Conservation (phyloP, 148 eudicot genomes). For the Pharnaceum exiguum region DNA sequence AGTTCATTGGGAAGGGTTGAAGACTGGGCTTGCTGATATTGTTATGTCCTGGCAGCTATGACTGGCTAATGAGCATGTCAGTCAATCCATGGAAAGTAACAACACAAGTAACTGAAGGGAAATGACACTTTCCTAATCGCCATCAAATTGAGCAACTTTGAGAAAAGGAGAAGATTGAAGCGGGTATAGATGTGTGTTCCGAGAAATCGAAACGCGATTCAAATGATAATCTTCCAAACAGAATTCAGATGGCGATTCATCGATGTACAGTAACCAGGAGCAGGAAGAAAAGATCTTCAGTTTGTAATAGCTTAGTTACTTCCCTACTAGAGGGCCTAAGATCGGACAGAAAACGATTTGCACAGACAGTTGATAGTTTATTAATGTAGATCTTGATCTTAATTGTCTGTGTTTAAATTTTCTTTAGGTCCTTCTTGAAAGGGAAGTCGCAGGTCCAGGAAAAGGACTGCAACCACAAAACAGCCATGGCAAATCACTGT, state of each 20-base stretch:
- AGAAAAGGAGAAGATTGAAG: not conserved
- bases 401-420: slow-evolving; percentile 22
- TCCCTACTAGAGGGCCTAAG: slow-evolving; percentile 18
- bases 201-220: not conserved
- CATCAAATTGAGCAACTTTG: not conserved
- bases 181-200: too few relatives aligned
- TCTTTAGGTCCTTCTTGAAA: not conserved
- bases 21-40: slow-evolving; percentile 45
- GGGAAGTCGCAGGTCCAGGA: not conserved
- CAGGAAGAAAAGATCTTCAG: slow-evolving; percentile 7
- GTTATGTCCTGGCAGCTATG: slow-evolving; percentile 45
- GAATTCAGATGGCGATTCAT: slow-evolving; percentile 3
- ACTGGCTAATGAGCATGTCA: not conserved
- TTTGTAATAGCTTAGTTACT: slow-evolving; percentile 20
- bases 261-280: slow-evolving; percentile 13
- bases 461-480: not conserved
- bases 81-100: too few relatives aligned
- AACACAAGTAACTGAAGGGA: slow-evolving; percentile 1
- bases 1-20: slow-evolving; percentile 53
- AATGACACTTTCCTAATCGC: not conserved
- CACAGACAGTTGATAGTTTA: slow-evolving; percentile 19
- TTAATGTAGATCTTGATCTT: slow-evolving; percentile 14
- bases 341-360: slow-evolving; percentile 10
- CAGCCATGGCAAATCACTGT: slow-evolving; percentile 15
- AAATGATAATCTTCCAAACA: slow-evolving; percentile 12